These are phyloP conservation scores for Amphicarpaea edgeworthii DNA, from an alignment of 306 rosid species.

Conservation along the genomic window DNA sequence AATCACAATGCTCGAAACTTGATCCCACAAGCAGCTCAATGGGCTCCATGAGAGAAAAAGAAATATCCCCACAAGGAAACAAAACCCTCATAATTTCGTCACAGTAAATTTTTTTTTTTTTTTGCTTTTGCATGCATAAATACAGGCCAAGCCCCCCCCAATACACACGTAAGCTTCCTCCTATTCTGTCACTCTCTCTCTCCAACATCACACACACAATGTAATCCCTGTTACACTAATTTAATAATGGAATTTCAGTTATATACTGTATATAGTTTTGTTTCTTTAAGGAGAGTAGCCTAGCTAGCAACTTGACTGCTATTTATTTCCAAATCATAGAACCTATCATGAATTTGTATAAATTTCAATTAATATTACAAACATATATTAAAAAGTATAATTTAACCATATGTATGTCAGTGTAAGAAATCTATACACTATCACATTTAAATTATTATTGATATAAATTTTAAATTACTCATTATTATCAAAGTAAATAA, in stretches of 20 bases:
- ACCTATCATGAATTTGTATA: not conserved
- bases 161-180: slow-evolving; percentile 64
- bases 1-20: slow-evolving; percentile 74
- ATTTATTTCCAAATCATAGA: not conserved
- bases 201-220: slow-evolving; percentile 39
- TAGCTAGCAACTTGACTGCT: not conserved
- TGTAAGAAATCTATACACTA: no score
- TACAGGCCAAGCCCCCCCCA: slow-evolving; percentile 59
- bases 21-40: slow-evolving; percentile 83
- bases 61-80: slow-evolving; percentile 82
- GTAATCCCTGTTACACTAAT: not conserved
- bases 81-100: slow-evolving; percentile 61
- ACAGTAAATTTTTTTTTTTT: slow-evolving; percentile 54
- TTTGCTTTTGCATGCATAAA: slow-evolving; percentile 77
- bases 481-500: not conserved
- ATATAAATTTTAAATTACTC: no score
- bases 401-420: not conserved
- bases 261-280: no score
- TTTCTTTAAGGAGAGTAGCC: not conserved
- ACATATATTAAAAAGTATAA: no score
- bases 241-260: not conserved
- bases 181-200: slow-evolving; percentile 44
- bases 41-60: slow-evolving; percentile 81
- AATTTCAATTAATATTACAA: not conserved
- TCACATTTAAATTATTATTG: no score